Evolutionary conservation across 495 filamentous ascomycete species (phyloP), one percentile per base, ranked within the genome.

Genomic region (Penicillium desertorum): DNA sequence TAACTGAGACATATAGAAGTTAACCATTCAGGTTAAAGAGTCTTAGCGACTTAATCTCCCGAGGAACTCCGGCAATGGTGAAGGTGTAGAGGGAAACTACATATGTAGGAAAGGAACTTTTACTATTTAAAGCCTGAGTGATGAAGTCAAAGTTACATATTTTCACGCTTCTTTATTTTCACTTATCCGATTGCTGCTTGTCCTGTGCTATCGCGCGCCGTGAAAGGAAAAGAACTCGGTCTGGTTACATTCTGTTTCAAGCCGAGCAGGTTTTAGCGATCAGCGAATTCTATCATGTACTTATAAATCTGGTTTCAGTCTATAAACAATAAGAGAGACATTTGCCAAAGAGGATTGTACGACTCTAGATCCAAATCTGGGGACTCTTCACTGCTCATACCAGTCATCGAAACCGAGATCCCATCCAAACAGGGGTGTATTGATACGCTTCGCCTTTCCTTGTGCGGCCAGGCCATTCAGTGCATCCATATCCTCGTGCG

Each of bases 401-500:
- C 59, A 61, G 54, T 61, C 59, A 56, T 61, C 54, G 34, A 61
- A 61, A 11, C 59, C 60, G 10, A 66, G 58, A 51, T 66, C 61
- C 34, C 45, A 55, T 43, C 61, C 64, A 34, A 50, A 66, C 27
- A 66, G 61, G 43, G 64, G 64, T n/a, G 61, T 66, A 49, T 66
- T 66, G 55, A 66, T 56, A 48, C 64, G 64, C 46, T 62, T 52
- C 41, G 48, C 47, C 45, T 66, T 66, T 23, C 64, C 61, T 49
- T 60, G 42, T 25, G 61, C 64, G 54, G 63, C 63, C 51, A 65
- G 23, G 11, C 64, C 61, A 48, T 62, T 45, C 41, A 74, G 54
- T 0, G 54, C 44, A 48, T 62, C 61, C 58, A 76, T 62, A 46
- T 74, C 68, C 36, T 71, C 66, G 9, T 46, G 41, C 8, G 67